A percentile compares a stretch with the other conserved stretches of the same genome.
These are phyloP conservation scores for Aurinia saxatilis DNA, from an alignment of 345 rosid genomes.

Conservation along the genomic window DNA sequence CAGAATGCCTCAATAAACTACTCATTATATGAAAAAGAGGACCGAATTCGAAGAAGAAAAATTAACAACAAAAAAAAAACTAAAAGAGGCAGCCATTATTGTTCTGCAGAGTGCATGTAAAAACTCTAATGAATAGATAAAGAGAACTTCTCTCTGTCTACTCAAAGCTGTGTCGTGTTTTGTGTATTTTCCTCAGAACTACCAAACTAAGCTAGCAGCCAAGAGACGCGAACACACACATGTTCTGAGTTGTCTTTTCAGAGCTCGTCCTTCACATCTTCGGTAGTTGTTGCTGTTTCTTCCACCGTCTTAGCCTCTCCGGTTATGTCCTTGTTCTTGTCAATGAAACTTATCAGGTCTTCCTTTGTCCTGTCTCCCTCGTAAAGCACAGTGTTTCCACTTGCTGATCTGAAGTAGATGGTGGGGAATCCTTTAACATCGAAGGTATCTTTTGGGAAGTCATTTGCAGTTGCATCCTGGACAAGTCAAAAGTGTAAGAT, in stretches of 20 bases:
- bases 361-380: constrained; percentile 85
- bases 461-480: constrained; percentile 91
- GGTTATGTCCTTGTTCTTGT: constrained; percentile 56
- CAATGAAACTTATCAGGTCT: constrained; percentile 66
- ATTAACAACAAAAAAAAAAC: not conserved
- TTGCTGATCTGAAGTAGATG: constrained; percentile 60
- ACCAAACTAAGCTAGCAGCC: constrained; percentile 28
- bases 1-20: not conserved
- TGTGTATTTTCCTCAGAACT: constrained; percentile 25
- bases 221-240: constrained; percentile 15
- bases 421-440: constrained; percentile 88
- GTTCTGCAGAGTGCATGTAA: constrained; percentile 5
- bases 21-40: not conserved
- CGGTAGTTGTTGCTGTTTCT: not conserved
- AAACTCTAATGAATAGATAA: not conserved
- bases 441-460: constrained; percentile 50
- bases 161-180: constrained; percentile 6
- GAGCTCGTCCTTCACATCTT: constrained; percentile 51
- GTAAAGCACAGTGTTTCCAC: constrained; percentile 53
- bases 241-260: constrained; percentile 19
- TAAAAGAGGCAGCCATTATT: constrained; percentile 1
- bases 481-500: not conserved
- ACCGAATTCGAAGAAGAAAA: not conserved
- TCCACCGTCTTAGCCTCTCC: constrained; percentile 22
- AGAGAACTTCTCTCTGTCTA: constrained; percentile 2